Evolutionary conservation across 768 basidiomycete species (phyloP).

Genomic region (Chalciporus piperatus): DNA sequence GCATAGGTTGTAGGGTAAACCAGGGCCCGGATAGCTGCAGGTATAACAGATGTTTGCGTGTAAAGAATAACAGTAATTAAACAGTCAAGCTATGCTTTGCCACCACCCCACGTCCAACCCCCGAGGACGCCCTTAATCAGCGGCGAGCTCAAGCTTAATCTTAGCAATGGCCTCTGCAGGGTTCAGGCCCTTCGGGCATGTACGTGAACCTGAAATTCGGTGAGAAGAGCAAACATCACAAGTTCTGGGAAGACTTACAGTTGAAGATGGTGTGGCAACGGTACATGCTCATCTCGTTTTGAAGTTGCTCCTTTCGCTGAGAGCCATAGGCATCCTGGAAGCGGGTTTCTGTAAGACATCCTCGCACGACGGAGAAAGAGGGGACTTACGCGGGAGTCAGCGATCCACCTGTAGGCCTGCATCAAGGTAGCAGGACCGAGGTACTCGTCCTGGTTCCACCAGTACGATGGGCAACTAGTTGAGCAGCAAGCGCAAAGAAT

Average conservation of each 20-base stretch:
- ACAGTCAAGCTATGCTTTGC: neutral
- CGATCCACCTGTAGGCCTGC: conserved; percentile 98
- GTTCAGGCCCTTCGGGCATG: conserved; percentile 97
- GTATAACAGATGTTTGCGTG: neutral
- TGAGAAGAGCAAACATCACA: neutral
- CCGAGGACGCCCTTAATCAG: conserved; percentile 44
- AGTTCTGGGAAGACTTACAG: conserved; percentile 44
- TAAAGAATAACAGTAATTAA: neutral
- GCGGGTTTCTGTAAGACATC: neutral
- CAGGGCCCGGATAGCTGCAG: neutral
- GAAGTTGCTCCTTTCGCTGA: conserved; percentile 85
- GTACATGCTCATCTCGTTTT: conserved; percentile 96
- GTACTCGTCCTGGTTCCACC: conserved; percentile 99
- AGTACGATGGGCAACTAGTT: conserved; percentile 95
- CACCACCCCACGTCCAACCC: neutral
- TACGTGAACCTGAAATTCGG: conserved; percentile 63
- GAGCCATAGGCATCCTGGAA: conserved; percentile 70
- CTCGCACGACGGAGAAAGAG: neutral
- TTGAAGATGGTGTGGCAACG: conserved; percentile 99
- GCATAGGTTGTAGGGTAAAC: no score
- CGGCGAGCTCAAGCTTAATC: conserved; percentile 88
- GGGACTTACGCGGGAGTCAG: conserved; percentile 80
- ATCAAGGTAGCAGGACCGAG: conserved; percentile 95
- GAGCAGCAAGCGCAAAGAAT: conserved; percentile 98
- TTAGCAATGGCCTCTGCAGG: conserved; percentile 89